Conservation (phyloP, 345 rosid species). For the Excoecaria agallocha region DNA sequence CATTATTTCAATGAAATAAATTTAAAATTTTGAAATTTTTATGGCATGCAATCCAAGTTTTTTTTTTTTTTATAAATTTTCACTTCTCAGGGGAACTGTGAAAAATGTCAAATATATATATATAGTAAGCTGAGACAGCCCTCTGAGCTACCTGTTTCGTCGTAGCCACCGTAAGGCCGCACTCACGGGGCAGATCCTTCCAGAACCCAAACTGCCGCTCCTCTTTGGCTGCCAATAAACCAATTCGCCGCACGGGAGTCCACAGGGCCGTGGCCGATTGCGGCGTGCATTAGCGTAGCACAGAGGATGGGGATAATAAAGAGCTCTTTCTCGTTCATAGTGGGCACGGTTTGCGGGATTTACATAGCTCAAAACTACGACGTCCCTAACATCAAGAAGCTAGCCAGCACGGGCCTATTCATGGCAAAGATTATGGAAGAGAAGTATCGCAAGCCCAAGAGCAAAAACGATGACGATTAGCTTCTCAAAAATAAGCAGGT, state of each 20-base stretch:
- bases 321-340: conserved; percentile 59
- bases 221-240: neutral
- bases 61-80: no score
- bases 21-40: no score
- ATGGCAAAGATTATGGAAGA: conserved; percentile 58
- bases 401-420: conserved; percentile 42
- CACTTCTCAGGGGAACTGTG: no score
- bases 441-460: conserved; percentile 68
- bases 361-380: conserved; percentile 85
- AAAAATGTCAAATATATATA: no score
- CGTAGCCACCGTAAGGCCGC: neutral
- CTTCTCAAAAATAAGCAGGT: neutral
- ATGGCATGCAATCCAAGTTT: no score
- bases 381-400: conserved; percentile 74
- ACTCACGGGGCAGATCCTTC: neutral
- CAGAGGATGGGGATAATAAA: conserved; percentile 64
- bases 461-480: conserved; percentile 32
- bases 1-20: no score
- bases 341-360: conserved; percentile 65
- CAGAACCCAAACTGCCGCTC: neutral
- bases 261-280: neutral
- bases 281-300: neutral
- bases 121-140: no score
- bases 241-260: neutral
- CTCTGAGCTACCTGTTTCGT: no score